A percentile compares a stretch with the other conserved stretches of the same genome.
Conservation (phyloP, 1,284 basidiomycete species). For the Vanrija humicola region DNA sequence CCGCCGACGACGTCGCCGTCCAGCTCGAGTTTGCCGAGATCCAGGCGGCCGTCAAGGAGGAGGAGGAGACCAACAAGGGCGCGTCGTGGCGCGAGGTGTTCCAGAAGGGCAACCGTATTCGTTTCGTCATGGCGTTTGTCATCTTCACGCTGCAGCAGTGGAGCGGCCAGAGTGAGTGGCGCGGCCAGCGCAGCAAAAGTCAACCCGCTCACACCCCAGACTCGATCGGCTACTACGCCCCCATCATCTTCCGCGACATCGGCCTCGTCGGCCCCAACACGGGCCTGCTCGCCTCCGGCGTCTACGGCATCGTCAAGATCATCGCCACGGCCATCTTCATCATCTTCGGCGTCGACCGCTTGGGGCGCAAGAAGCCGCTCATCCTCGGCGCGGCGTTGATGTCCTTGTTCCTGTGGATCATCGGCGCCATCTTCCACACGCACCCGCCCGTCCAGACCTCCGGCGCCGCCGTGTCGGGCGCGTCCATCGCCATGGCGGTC, state of each 20-base stretch:
- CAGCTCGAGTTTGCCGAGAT: slow-evolving; percentile 56
- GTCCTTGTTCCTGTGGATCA: slow-evolving; percentile 59
- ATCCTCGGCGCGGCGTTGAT: slow-evolving; percentile 57
- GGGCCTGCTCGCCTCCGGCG: slow-evolving; percentile 68
- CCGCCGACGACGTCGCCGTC: slow-evolving; percentile 54
- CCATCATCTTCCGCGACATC: slow-evolving; percentile 55
- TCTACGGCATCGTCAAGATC: slow-evolving; percentile 77
- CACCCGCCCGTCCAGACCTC: slow-evolving; percentile 50
- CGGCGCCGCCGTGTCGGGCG: slow-evolving; percentile 14
- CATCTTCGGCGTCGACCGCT: slow-evolving; percentile 56
- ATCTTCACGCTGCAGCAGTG: slow-evolving; percentile 63
- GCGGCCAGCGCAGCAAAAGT: too few species aligned
- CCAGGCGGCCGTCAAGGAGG: slow-evolving; percentile 54
- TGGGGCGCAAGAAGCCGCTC: slow-evolving; percentile 46
- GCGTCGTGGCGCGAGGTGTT: slow-evolving; percentile 58
- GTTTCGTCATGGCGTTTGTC: slow-evolving; percentile 61
- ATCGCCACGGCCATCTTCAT: slow-evolving; percentile 65
- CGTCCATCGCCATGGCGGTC: slow-evolving; percentile 46
- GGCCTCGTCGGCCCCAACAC: slow-evolving; percentile 53
- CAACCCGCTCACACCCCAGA: too few species aligned
- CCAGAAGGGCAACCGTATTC: slow-evolving; percentile 66
- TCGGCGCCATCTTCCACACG: slow-evolving; percentile 70
- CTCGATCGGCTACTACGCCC: slow-evolving; percentile 58
- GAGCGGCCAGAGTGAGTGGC: slow-evolving; percentile 52
- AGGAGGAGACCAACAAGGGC: slow-evolving; percentile 40